Evolutionary conservation across 2,329 filamentous ascomycete species (phyloP), one percentile per base, ranked within the genome.

Genomic region (Sporothrix humicola): DNA sequence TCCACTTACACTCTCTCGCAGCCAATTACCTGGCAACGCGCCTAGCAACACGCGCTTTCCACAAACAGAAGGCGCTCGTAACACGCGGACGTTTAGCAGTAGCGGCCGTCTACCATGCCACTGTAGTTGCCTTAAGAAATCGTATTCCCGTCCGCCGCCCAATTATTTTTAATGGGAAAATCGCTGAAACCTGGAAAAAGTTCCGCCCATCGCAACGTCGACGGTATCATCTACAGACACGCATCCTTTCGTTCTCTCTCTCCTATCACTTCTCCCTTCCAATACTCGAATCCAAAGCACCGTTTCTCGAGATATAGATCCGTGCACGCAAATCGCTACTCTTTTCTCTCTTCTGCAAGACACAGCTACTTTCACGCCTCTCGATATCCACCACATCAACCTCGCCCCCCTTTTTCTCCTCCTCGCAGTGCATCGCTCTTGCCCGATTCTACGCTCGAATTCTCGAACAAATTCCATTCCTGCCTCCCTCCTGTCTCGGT

Each of bases 151-250:
- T 71, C 52, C 69, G 69, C 70, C 46, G 46, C 70, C 59, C 48
- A 54, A 13, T 42, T 63, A 37, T 23, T 59, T 52, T 54, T 15
- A 12, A 37, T 56, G 31, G 48, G 48, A 63, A 69, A 69, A 63
- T 68, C 66, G 42, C 69, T 74, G 74, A 73, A 75, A 75, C 74
- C 50, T 59, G 20, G 48, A 69, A 68, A 68, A 52, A 52, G 65
- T 52, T 73, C 73, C 65, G 56, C 52, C 31, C 71, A 71, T 71
- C 73, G 42, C 42, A 71, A 59, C 69, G 54, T 61, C 54, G 54
- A 61, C 52, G 8, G 42, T 48, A 59, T 71, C 69, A 46, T 12
- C 66, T 42, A 26, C 66, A 61, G 15, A 71, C 69, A 59, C 37
- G 7, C 42, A 23, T 26, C 9, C 59, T 56, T 50, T 44, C 61